A percentile compares a stretch with the other conserved stretches of the same genome.
Conservation (phyloP, 768 basidiomycete species). For the Xerocomellus dryophilus region DNA sequence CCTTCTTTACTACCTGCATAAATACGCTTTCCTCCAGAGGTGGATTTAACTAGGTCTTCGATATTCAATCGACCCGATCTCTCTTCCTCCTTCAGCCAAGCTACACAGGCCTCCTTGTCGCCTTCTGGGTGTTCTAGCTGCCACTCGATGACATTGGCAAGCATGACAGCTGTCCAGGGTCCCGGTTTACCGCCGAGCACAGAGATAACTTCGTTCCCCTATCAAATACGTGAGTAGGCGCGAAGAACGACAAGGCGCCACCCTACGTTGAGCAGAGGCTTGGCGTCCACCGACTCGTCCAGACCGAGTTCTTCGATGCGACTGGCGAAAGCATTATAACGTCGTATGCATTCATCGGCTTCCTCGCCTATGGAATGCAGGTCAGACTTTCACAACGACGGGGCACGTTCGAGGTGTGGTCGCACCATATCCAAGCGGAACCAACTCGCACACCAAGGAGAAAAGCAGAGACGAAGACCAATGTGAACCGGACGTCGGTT, state of each 20-base stretch:
- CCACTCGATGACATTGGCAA: slow-evolving; percentile 77
- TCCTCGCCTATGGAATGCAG: slow-evolving; percentile 36
- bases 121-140: slow-evolving; percentile 73
- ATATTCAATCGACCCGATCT: slow-evolving; percentile 43
- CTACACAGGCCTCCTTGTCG: slow-evolving; percentile 61
- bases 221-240: slow-evolving; percentile 5
- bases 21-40: slow-evolving; percentile 26
- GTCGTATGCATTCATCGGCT: slow-evolving; percentile 47
- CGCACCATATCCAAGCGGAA: slow-evolving; percentile 47
- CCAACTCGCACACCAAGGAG: slow-evolving; percentile 69
- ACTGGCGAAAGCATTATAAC: slow-evolving; percentile 64
- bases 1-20: slow-evolving; percentile 17
- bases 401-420: slow-evolving; percentile 1
- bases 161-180: slow-evolving; percentile 62
- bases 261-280: slow-evolving; percentile 76
- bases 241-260: not conserved
- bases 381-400: not conserved
- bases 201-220: slow-evolving; percentile 70
- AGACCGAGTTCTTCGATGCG: slow-evolving; percentile 63
- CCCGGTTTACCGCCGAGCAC: slow-evolving; percentile 62
- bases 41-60: slow-evolving; percentile 24
- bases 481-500: slow-evolving; percentile 53
- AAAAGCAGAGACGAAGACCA: slow-evolving; percentile 77
- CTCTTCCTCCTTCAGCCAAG: slow-evolving; percentile 64
- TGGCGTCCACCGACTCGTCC: slow-evolving; percentile 58